phyloP scores from a whole-genome alignment of 2,329 filamentous ascomycete species.

The Metarhizium humberi region DNA sequence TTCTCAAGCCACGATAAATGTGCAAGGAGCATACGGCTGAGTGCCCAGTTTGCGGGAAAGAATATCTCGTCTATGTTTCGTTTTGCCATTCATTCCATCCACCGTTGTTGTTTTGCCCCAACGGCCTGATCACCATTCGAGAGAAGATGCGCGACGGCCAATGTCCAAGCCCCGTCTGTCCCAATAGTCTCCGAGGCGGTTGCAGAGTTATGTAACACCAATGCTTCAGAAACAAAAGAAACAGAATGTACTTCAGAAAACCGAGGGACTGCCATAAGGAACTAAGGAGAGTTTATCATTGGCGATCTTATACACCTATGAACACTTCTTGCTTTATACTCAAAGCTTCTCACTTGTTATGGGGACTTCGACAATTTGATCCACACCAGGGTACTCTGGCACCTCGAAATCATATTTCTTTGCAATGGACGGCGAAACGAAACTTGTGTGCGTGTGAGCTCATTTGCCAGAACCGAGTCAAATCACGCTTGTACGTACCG shows the following conservation, averaged over 20 bases:
- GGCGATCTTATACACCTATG: not conserved
- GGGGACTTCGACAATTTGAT: constrained; percentile 77
- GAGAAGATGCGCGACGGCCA: constrained; percentile 42
- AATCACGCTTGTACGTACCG: constrained; percentile 38
- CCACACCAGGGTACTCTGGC: constrained; percentile 73
- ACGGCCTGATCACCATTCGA: constrained; percentile 27
- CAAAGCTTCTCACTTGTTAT: constrained; percentile 43
- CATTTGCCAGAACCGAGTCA: not conserved
- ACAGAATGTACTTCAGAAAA: constrained; percentile 1
- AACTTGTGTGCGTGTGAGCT: constrained; percentile 39
- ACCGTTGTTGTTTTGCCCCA: constrained; percentile 37
- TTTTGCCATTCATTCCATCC: constrained; percentile 45
- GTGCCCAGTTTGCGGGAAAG: constrained; percentile 51
- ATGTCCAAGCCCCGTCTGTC: constrained; percentile 51
- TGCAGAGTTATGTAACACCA: constrained; percentile 41
- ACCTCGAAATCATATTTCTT: constrained; percentile 80
- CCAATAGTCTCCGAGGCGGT: constrained; percentile 47
- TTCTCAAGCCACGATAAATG: constrained; percentile 37
- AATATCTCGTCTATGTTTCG: constrained; percentile 48
- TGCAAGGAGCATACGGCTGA: constrained; percentile 47
- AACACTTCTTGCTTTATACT: constrained; percentile 9
- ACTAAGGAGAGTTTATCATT: not conserved
- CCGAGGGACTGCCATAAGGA: not conserved
- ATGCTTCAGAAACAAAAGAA: not conserved
- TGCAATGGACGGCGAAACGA: constrained; percentile 68